phyloP scores from a whole-genome alignment of 148 eudicot species.

The Simmondsia chinensis region DNA sequence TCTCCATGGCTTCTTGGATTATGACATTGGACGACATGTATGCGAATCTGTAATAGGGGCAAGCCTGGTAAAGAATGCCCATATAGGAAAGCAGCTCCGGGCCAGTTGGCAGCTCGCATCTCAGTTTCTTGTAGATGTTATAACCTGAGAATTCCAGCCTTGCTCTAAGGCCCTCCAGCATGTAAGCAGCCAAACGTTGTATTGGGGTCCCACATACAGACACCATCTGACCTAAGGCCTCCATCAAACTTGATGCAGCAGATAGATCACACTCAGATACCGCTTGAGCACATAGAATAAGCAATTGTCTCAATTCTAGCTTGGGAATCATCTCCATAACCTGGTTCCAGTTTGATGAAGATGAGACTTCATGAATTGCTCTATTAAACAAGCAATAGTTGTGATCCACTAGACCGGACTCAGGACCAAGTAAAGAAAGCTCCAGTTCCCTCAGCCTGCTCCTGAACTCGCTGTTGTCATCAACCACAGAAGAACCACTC shows the following conservation, averaged over 20 bases:
- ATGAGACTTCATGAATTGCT: constrained; percentile 15
- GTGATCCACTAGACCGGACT: constrained; percentile 28
- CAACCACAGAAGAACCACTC: constrained; percentile 54
- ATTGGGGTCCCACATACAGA: constrained; percentile 72
- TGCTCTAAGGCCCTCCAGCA: constrained; percentile 83
- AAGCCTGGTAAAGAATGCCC: constrained; percentile 50
- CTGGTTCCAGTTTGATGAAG: constrained; percentile 17
- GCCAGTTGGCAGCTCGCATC: constrained; percentile 68
- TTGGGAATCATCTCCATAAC: constrained; percentile 30
- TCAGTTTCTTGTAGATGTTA: constrained; percentile 62
- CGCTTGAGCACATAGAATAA: constrained; percentile 60
- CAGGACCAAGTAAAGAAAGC: constrained; percentile 47
- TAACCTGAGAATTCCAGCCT: constrained; percentile 57
- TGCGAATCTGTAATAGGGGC: constrained; percentile 73
- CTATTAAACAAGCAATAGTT: constrained; percentile 35
- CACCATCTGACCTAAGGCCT: constrained; percentile 47
- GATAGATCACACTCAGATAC: constrained; percentile 31
- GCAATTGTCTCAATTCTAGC: constrained; percentile 51
- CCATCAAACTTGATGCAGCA: constrained; percentile 33
- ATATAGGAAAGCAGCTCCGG: constrained; percentile 72
- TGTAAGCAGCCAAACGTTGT: constrained; percentile 74
- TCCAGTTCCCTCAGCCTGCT: constrained; percentile 43
- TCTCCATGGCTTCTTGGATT: constrained; percentile 56
- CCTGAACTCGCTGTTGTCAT: constrained; percentile 32
- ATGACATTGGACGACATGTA: constrained; percentile 55